phyloP scores from a whole-genome alignment of 805 yeast genomes.

The Candida loeiensis region DNA sequence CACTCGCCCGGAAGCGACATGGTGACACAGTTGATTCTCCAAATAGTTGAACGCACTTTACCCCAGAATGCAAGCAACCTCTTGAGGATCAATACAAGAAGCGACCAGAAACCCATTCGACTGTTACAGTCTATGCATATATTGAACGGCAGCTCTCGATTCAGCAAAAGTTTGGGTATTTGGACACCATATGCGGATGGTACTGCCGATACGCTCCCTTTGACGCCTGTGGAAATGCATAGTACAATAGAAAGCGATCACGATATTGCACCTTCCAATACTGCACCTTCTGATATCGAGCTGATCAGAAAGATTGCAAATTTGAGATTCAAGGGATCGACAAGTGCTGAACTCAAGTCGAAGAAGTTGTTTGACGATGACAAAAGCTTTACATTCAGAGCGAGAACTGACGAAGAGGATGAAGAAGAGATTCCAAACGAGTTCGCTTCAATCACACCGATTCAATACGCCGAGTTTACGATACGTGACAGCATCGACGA shows the following conservation, averaged over 20 bases:
- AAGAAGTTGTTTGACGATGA: constrained; percentile 39
- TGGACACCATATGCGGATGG: constrained; percentile 76
- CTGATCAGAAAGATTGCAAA: constrained; percentile 44
- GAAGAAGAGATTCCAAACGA: constrained; percentile 22
- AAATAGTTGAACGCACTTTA: constrained; percentile 54
- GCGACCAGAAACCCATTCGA: constrained; percentile 32
- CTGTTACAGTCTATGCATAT: constrained; percentile 56
- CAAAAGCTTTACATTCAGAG: constrained; percentile 16
- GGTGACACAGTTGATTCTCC: constrained; percentile 53
- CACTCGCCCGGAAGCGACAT: constrained; percentile 47
- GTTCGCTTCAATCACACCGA: constrained; percentile 55
- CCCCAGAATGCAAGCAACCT: constrained; percentile 44
- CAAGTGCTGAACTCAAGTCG: constrained; percentile 32
- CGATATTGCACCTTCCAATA: no score
- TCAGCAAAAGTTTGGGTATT: constrained; percentile 58
- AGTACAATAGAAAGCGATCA: constrained; percentile 4
- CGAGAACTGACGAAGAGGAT: constrained; percentile 16
- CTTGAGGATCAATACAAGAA: constrained; percentile 34
- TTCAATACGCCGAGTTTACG: constrained; percentile 48
- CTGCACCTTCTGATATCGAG: constrained; percentile 13
- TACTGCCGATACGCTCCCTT: constrained; percentile 60
- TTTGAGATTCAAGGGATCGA: constrained; percentile 59
- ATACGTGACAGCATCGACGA: constrained; percentile 31
- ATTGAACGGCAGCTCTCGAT: constrained; percentile 59
- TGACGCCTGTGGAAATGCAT: constrained; percentile 42